phyloP scores from a whole-genome alignment of 495 filamentous ascomycete genomes.

The Penicillium chermesinum region DNA sequence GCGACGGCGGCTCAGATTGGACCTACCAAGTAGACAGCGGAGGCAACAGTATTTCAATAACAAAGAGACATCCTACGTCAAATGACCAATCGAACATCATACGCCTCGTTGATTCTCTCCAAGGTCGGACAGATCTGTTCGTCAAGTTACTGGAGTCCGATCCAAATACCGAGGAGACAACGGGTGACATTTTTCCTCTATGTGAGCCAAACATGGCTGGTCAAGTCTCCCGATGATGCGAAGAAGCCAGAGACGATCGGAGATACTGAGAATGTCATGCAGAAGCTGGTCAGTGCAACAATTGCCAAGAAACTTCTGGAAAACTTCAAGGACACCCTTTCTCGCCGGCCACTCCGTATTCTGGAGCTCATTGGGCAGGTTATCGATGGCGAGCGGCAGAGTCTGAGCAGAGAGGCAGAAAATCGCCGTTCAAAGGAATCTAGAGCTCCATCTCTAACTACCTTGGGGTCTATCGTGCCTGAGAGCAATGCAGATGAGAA shows the following conservation, averaged over 20 bases:
- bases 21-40: slow-evolving; percentile 32
- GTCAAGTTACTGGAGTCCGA: slow-evolving; percentile 49
- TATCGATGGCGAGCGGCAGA: slow-evolving; percentile 38
- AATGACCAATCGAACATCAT: slow-evolving; percentile 30
- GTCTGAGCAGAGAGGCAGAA: slow-evolving; percentile 2
- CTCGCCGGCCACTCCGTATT: slow-evolving; percentile 55
- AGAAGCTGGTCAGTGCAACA: slow-evolving; percentile 55
- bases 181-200: slow-evolving; percentile 59
- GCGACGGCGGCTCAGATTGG: slow-evolving; percentile 47
- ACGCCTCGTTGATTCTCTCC: slow-evolving; percentile 33
- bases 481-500: slow-evolving; percentile 12
- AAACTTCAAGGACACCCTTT: slow-evolving; percentile 62
- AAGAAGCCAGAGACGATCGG: slow-evolving; percentile 15
- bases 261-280: slow-evolving; percentile 34
- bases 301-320: slow-evolving; percentile 63
- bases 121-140: slow-evolving; percentile 45
- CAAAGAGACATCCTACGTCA: slow-evolving; percentile 12
- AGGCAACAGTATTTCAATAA: slow-evolving; percentile 32
- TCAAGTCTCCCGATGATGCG: slow-evolving; percentile 13
- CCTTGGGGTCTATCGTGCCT: slow-evolving; percentile 33
- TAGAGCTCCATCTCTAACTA: slow-evolving; percentile 32
- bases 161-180: slow-evolving; percentile 49
- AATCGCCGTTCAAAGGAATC: slow-evolving; percentile 3
- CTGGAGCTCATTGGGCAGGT: slow-evolving; percentile 58
- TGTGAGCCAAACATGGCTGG: slow-evolving; percentile 59